These are phyloP conservation scores for Clathrospora elynae DNA, from an alignment of 2,329 filamentous ascomycete genomes.

Conservation along the genomic window DNA sequence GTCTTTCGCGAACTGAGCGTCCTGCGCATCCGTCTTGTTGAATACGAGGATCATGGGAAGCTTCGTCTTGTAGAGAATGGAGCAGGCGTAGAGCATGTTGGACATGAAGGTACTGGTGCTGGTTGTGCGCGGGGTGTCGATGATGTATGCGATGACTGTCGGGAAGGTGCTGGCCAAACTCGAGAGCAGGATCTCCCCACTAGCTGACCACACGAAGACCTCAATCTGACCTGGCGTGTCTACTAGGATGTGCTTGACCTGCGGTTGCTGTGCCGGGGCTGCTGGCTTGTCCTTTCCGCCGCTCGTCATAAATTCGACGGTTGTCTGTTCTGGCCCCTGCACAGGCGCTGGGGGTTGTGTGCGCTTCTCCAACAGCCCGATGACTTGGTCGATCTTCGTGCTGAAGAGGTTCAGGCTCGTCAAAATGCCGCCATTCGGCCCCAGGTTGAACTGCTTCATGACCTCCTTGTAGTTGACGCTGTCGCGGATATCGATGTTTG, in stretches of 20 bases:
- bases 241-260: constrained; percentile 79
- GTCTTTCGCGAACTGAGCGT: constrained; percentile 88
- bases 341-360: constrained; percentile 59
- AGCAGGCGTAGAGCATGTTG: constrained; percentile 99
- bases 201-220: constrained; percentile 98
- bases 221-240: constrained; percentile 98
- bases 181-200: constrained; percentile 89
- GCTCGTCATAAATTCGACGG: constrained; percentile 45
- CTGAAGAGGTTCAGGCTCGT: constrained; percentile 96
- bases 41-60: constrained; percentile 98
- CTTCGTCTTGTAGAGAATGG: constrained; percentile 98
- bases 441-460: constrained; percentile 98
- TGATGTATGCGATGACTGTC: constrained; percentile 95
- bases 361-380: constrained; percentile 87
- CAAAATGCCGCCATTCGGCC: constrained; percentile 94
- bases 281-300: constrained; percentile 36
- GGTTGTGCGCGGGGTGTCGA: constrained; percentile 91
- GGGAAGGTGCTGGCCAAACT: constrained; percentile 92
- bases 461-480: constrained; percentile 99
- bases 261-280: constrained; percentile 57
- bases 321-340: constrained; percentile 37
- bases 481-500: constrained; percentile 98
- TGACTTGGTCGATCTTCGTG: constrained; percentile 96
- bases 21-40: constrained; percentile 97
- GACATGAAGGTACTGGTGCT: constrained; percentile 99